phyloP scores from a whole-genome alignment of 495 filamentous ascomycete species.

The Lophiostoma macrostomum region DNA sequence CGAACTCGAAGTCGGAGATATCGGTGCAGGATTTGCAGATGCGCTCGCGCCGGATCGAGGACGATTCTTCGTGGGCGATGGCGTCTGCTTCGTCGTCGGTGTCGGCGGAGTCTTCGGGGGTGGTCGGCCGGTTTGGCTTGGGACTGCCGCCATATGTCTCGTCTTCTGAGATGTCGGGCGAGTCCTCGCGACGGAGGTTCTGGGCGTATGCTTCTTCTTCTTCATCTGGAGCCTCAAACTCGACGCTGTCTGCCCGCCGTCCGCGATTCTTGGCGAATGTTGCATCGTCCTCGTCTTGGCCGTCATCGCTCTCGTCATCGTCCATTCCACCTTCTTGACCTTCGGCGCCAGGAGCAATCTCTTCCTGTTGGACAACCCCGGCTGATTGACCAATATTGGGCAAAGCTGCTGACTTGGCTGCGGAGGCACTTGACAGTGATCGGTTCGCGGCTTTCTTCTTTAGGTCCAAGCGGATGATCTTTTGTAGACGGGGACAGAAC shows the following conservation, averaged over 20 bases:
- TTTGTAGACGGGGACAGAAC: slow-evolving; percentile 68
- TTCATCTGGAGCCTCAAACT: slow-evolving; percentile 88
- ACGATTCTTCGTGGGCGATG: slow-evolving; percentile 12
- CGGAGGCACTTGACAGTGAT: slow-evolving; percentile 44
- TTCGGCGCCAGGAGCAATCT: slow-evolving; percentile 41
- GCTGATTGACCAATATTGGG: slow-evolving; percentile 78
- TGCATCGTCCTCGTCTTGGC: slow-evolving; percentile 79
- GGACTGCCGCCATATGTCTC: slow-evolving; percentile 34
- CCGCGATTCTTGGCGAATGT: slow-evolving; percentile 71
- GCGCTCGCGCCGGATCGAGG: slow-evolving; percentile 54
- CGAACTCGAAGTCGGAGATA: slow-evolving; percentile 75
- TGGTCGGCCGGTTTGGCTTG: slow-evolving; percentile 13
- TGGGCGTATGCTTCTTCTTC: slow-evolving; percentile 68
- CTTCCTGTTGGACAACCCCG: slow-evolving; percentile 63
- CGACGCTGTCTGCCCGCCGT: slow-evolving; percentile 74
- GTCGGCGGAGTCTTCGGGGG: slow-evolving; percentile 12
- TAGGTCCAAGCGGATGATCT: slow-evolving; percentile 67
- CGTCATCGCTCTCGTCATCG: slow-evolving; percentile 68
- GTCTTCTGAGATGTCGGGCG: slow-evolving; percentile 20
- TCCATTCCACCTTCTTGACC: slow-evolving; percentile 48
- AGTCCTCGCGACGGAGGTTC: slow-evolving; percentile 17
- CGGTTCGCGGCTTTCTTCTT: slow-evolving; percentile 71
- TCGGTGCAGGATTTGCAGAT: slow-evolving; percentile 59
- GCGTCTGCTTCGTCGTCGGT: slow-evolving; percentile 43
- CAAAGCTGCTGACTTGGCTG: slow-evolving; percentile 59